Base-by-base conservation (phyloP, 768 basidiomycete genomes). In the Mycena latifolia region DNA sequence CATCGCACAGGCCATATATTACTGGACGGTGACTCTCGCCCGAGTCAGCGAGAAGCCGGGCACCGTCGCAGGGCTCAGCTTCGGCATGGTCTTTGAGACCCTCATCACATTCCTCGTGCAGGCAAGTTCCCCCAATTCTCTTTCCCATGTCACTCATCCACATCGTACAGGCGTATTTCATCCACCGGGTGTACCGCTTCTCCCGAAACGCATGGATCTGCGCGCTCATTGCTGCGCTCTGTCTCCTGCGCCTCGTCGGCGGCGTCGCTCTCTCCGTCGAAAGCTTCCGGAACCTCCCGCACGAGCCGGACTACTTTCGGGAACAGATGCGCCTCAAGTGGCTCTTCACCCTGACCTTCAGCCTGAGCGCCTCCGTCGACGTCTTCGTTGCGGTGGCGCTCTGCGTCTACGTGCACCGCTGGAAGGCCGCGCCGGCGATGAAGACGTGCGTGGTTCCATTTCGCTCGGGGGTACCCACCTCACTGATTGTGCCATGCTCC, bases 31-130 rank as follows among this genome's bases (percentile, higher is more conserved):
- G 33, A 61, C 64, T 5, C 55, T 61, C 7, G 59, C 39, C 20
- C 29, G 56, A 45, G 29, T 61, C 37, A 17, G 2, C 6, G 45
- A 60, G n/a, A 61, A 62, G 24, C 63, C 68, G 14, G 63, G 64
- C 11, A 58, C 63, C 12, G 37, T 51, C 22, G 25, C 9, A 7
- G 58, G 56, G 22, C 37, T 63, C 2, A 45, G 62, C 20, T 22
- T 56, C 6, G 62, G 28, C 15, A 56, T 63, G 9, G 57, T 76
- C 15, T 63, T 78, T 25, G 77, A 77, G 46, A 76, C 74, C 2
- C 54, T 68, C 1, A 74, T 79, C 15, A 78, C 77, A 6, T 57
- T 75, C 15, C 66, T 73, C n/a, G 74, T 76, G 10, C 77, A 80
- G 64, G 75, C 74, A 2, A 17, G 65, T 27, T 28, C 17, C 41